Conservation (phyloP, 257 asterid genomes). For the Solanum commersonii region DNA sequence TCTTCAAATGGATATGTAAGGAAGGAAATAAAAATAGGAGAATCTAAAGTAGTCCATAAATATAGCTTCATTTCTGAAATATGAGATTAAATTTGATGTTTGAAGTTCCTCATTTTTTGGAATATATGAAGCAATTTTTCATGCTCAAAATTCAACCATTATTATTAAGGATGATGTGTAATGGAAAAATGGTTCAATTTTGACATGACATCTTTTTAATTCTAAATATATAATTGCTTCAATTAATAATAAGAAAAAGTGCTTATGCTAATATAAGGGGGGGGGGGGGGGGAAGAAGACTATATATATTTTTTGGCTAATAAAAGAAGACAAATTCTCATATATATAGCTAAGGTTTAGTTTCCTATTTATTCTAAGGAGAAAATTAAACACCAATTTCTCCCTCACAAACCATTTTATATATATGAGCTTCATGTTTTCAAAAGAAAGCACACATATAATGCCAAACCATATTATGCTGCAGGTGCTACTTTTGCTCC, state of each 20-base stretch:
- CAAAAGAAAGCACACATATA: background rate
- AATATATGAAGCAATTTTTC: background rate
- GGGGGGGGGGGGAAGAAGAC: background rate
- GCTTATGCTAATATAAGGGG: background rate
- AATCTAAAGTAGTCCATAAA: background rate
- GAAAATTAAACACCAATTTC: background rate
- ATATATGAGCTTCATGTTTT: background rate
- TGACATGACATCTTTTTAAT: background rate
- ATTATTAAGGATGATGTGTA: background rate
- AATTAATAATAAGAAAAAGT: background rate
- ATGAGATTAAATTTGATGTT: background rate
- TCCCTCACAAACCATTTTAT: background rate
- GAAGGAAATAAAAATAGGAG: background rate
- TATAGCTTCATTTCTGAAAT: no score
- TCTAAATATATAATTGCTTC: background rate
- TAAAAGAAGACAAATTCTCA: background rate
- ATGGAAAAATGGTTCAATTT: background rate
- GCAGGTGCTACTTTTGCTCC: conserved; percentile 12
- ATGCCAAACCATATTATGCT: background rate
- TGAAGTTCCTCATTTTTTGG: background rate
- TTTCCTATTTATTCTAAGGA: background rate
- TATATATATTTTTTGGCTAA: background rate
- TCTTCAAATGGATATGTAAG: background rate
- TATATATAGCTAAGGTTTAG: background rate
- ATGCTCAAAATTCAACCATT: background rate